Evolutionary conservation across 176 grass and related monocot species (phyloP).

Genomic region (Zea luxurians): DNA sequence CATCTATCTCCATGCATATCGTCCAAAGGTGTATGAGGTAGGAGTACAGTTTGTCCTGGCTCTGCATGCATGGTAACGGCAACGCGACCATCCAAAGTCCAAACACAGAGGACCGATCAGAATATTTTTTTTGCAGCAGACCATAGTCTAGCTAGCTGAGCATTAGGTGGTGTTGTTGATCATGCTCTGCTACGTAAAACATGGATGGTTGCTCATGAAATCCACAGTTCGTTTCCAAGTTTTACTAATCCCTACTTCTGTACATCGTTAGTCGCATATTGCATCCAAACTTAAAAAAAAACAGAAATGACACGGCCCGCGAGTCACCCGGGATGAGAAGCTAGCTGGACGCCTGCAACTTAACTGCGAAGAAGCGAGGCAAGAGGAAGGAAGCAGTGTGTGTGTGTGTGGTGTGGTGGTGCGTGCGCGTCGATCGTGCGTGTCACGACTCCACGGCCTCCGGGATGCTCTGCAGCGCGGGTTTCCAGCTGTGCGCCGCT

Average conservation of each 20-base stretch:
- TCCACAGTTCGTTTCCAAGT: constrained; percentile 11
- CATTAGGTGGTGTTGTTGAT: background rate
- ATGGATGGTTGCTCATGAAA: constrained; percentile 1
- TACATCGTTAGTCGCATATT: constrained; percentile 26
- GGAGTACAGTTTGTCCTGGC: background rate
- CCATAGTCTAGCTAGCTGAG: background rate
- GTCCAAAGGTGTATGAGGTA: too few species aligned
- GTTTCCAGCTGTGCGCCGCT: constrained; percentile 55
- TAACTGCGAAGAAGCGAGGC: background rate
- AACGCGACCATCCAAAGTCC: background rate
- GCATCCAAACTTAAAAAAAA: background rate
- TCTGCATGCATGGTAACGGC: constrained; percentile 9
- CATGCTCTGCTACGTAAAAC: background rate
- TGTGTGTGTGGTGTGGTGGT: too few species aligned
- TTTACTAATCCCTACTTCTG: constrained; percentile 8
- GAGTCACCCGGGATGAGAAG: background rate
- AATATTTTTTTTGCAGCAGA: background rate
- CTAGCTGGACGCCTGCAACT: background rate
- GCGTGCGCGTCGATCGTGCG: background rate
- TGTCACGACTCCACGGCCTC: constrained; percentile 49
- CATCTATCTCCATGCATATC: too few species aligned
- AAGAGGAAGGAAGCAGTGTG: background rate
- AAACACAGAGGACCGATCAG: background rate
- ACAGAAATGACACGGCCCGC: background rate
- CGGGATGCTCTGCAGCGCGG: constrained; percentile 61